Percentiles rank a stretch among this genome's conserved stretches.
phyloP scores from a whole-genome alignment of 1,284 basidiomycete genomes.

The Ustilago loliicola region DNA sequence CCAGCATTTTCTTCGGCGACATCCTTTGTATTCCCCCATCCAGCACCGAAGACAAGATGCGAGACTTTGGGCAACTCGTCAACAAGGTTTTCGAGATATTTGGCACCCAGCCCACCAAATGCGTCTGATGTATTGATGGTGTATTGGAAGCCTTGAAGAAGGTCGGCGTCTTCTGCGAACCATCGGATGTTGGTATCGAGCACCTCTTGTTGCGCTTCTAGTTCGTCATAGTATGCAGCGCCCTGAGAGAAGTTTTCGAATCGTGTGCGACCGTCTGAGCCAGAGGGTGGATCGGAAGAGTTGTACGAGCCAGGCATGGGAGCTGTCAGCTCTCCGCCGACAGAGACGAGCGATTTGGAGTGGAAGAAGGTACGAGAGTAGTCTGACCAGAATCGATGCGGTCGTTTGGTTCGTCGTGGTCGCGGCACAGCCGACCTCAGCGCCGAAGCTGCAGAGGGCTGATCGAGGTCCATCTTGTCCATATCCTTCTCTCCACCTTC shows the following conservation, averaged over 20 bases:
- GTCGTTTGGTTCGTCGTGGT: conserved; percentile 16
- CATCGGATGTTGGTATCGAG: conserved; percentile 63
- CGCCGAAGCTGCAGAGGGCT: neutral
- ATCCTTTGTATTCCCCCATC: conserved; percentile 44
- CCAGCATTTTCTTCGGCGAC: conserved; percentile 9
- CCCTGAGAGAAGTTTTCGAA: conserved; percentile 61
- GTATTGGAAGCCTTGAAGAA: conserved; percentile 62
- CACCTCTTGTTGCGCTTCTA: conserved; percentile 57
- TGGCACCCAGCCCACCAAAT: conserved; percentile 55
- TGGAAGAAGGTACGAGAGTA: conserved; percentile 58
- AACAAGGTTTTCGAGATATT: conserved; percentile 51
- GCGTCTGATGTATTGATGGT: conserved; percentile 57
- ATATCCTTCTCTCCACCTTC: conserved; percentile 14
- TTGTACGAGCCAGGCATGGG: conserved; percentile 55
- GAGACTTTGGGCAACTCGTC: conserved; percentile 65
- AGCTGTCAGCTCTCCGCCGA: conserved; percentile 47
- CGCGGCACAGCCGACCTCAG: neutral
- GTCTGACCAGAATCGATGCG: conserved; percentile 64
- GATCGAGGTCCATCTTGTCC: conserved; percentile 17
- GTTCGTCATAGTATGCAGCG: conserved; percentile 30
- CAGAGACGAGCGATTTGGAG: conserved; percentile 56
- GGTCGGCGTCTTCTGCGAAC: conserved; percentile 65
- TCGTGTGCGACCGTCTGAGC: conserved; percentile 27
- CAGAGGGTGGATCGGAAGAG: conserved; percentile 7
- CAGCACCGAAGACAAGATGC: conserved; percentile 46